Evolutionary conservation across 116 monocot species (phyloP).

Genomic region (Phalaenopsis hybrid): DNA sequence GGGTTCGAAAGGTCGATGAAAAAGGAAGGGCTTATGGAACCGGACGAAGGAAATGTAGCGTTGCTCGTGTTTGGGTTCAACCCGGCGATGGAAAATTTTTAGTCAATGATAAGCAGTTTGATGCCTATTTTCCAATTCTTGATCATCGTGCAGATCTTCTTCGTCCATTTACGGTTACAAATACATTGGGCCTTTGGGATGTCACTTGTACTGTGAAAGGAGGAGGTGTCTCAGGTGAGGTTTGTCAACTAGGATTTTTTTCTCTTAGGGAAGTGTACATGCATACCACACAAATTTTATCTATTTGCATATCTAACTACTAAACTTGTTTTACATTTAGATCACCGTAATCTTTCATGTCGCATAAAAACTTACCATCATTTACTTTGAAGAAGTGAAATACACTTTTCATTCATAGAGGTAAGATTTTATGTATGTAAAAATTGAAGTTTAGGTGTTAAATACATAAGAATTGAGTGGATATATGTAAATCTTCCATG

Average conservation of each 20-base stretch:
- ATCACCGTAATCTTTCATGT: no score
- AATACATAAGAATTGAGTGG: no score
- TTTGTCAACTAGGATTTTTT: not conserved
- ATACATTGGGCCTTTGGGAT: conserved; percentile 83
- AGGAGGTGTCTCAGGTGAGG: conserved; percentile 84
- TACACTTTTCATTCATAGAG: no score
- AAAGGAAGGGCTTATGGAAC: conserved; percentile 95
- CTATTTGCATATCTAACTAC: no score
- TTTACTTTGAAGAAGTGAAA: no score
- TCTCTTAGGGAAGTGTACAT: not conserved
- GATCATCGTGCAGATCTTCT: conserved; percentile 88
- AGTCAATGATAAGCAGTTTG: conserved; percentile 85
- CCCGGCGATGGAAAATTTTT: conserved; percentile 82
- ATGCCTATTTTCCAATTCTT: conserved; percentile 79
- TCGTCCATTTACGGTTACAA: conserved; percentile 81
- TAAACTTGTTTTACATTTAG: no score
- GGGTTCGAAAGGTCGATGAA: conserved; percentile 77
- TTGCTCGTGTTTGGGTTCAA: conserved; percentile 89
- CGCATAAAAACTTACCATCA: no score
- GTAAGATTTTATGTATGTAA: no score
- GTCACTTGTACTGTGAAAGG: conserved; percentile 91
- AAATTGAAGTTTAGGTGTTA: no score
- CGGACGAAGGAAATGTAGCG: conserved; percentile 85
- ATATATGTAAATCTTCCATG: no score
- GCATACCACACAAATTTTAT: no score